Conservation (phyloP, 441 rosid species). For the Brassica balearica region DNA sequence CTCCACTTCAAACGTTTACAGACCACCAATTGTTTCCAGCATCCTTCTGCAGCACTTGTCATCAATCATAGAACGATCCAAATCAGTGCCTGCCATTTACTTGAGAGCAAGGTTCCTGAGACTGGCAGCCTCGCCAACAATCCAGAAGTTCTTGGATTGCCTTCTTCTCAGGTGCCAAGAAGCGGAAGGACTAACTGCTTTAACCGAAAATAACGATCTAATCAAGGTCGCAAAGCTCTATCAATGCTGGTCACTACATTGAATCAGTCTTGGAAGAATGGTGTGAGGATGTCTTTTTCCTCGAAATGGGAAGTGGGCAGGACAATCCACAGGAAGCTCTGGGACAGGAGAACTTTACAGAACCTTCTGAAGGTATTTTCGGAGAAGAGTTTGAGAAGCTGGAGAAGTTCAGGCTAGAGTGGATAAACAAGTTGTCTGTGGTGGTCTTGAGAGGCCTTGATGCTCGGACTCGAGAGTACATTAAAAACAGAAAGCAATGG, state of each 20-base stretch:
- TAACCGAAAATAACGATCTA: constrained; percentile 79
- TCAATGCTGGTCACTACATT: constrained; percentile 71
- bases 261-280: constrained; percentile 80
- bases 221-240: constrained; percentile 70
- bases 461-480: constrained; percentile 73
- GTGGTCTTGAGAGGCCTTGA: constrained; percentile 88
- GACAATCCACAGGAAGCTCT: constrained; percentile 48
- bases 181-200: constrained; percentile 93
- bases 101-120: constrained; percentile 77
- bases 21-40: constrained; percentile 70
- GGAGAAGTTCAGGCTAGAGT: constrained; percentile 70
- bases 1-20: constrained; percentile 66
- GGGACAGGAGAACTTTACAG: constrained; percentile 31
- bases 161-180: constrained; percentile 83
- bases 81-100: constrained; percentile 60
- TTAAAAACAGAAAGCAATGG: constrained; percentile 83
- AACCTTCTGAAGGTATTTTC: constrained; percentile 58
- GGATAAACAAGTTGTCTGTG: constrained; percentile 79
- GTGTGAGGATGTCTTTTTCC: constrained; percentile 86
- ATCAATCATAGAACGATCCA: constrained; percentile 69
- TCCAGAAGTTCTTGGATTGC: constrained; percentile 67
- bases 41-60: constrained; percentile 59
- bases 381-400: constrained; percentile 61
- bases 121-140: constrained; percentile 64
- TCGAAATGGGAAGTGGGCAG: constrained; percentile 67